Conservation (phyloP, 805 yeast genomes). For the Candida sanyiensis region DNA sequence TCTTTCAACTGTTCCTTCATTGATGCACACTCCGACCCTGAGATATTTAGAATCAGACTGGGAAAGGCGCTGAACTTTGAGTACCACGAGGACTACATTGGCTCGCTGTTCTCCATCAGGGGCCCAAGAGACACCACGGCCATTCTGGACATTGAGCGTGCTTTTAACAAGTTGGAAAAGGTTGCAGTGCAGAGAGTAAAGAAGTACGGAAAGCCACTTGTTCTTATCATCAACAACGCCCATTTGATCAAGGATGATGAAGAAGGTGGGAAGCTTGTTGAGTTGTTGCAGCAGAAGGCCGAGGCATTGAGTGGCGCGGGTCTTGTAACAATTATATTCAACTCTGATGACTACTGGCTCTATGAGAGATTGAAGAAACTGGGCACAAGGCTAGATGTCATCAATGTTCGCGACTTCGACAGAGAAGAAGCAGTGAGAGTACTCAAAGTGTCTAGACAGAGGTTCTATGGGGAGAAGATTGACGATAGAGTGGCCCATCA, state of each 20-base stretch:
- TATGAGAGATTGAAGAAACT: constrained; percentile 67
- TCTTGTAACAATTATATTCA: constrained; percentile 50
- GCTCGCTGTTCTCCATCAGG: constrained; percentile 69
- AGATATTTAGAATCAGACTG: constrained; percentile 67
- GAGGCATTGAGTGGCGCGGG: constrained; percentile 66
- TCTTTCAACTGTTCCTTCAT: constrained; percentile 63
- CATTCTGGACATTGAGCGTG: constrained; percentile 73
- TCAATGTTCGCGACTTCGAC: constrained; percentile 60
- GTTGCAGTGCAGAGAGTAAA: constrained; percentile 51
- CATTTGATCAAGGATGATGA: constrained; percentile 73
- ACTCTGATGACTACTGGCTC: constrained; percentile 83
- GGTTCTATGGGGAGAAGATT: constrained; percentile 35
- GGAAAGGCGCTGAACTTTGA: constrained; percentile 73
- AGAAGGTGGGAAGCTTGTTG: constrained; percentile 65
- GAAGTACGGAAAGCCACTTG: constrained; percentile 47
- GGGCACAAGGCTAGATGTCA: constrained; percentile 69
- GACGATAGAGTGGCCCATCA: constrained; percentile 39
- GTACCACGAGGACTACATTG: constrained; percentile 77
- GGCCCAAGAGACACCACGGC: constrained; percentile 88
- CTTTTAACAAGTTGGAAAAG: constrained; percentile 68
- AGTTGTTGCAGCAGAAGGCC: constrained; percentile 77
- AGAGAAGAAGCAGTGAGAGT: constrained; percentile 52
- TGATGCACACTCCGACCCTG: constrained; percentile 85
- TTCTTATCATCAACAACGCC: constrained; percentile 65
- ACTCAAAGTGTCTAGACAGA: constrained; percentile 43